A percentile compares a stretch with the other conserved stretches of the same genome.
These are phyloP conservation scores for Candida qinlingensis DNA, from an alignment of 805 yeast genomes.

Conservation along the genomic window DNA sequence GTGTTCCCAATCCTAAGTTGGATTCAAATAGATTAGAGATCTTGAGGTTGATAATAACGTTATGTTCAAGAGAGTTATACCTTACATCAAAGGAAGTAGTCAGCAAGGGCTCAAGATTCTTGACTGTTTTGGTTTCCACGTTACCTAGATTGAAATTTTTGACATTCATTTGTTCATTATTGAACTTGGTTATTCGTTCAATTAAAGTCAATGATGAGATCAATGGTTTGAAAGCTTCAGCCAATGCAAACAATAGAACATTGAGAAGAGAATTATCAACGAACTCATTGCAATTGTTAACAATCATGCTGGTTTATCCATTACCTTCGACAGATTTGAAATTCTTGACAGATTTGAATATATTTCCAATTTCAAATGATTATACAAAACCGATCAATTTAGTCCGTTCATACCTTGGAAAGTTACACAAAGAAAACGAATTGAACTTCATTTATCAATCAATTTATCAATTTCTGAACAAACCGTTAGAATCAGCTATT, in stretches of 20 bases:
- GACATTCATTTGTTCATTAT: slow-evolving; percentile 60
- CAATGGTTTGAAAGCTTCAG: slow-evolving; percentile 35
- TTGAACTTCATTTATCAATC: slow-evolving; percentile 43
- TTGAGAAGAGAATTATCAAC: slow-evolving; percentile 44
- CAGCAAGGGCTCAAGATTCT: slow-evolving; percentile 52
- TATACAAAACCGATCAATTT: slow-evolving; percentile 38
- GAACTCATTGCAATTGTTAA: slow-evolving; percentile 55
- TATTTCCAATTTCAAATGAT: slow-evolving; percentile 15
- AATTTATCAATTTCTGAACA: slow-evolving; percentile 41
- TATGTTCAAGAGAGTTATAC: slow-evolving; percentile 62
- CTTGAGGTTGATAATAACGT: slow-evolving; percentile 51
- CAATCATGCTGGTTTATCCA: slow-evolving; percentile 58
- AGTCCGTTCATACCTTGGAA: slow-evolving; percentile 46
- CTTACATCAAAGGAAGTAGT: slow-evolving; percentile 36
- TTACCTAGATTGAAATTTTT: slow-evolving; percentile 43
- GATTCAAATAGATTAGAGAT: slow-evolving; percentile 68
- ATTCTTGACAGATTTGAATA: slow-evolving; percentile 32
- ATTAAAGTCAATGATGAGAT: slow-evolving; percentile 34
- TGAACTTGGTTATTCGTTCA: slow-evolving; percentile 57
- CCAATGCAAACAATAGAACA: slow-evolving; percentile 16
- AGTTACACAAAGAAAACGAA: slow-evolving; percentile 50
- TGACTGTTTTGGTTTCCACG: slow-evolving; percentile 48
- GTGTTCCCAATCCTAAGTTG: slow-evolving; percentile 34
- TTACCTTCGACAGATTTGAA: slow-evolving; percentile 42
- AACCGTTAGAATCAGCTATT: slow-evolving; percentile 37